phyloP scores from a whole-genome alignment of 1,284 basidiomycete genomes.

The Ustilago trichophora region DNA sequence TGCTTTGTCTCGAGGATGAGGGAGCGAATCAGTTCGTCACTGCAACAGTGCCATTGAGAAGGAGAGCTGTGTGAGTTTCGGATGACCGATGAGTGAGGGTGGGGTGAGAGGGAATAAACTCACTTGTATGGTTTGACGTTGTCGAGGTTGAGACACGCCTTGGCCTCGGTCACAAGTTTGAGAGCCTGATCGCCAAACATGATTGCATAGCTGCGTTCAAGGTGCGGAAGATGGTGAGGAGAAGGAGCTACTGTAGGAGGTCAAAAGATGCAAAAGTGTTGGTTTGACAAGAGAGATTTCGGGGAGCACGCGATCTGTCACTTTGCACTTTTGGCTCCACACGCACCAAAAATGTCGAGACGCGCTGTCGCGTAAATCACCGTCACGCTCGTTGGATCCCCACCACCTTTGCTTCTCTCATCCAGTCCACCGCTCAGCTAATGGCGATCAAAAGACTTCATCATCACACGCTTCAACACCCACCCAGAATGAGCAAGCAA shows the following conservation, averaged over 20 bases:
- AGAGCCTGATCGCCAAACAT: conserved; percentile 82
- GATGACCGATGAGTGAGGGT: too few species aligned
- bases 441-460: too few species aligned
- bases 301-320: conserved; percentile 8
- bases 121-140: conserved; percentile 87
- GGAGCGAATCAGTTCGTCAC: conserved; percentile 80
- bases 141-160: conserved; percentile 81
- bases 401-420: too few species aligned
- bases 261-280: conserved; percentile 3
- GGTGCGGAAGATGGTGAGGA: neutral
- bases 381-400: neutral
- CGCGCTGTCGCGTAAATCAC: conserved; percentile 7
- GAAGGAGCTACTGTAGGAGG: too few species aligned
- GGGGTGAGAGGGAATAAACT: conserved; percentile 7
- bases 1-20: conserved; percentile 90
- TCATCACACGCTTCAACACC: too few species aligned
- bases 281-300: too few species aligned
- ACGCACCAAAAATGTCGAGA: too few species aligned
- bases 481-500: too few species aligned
- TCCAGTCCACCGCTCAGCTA: too few species aligned
- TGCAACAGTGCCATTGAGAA: conserved; percentile 3
- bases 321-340: neutral
- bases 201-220: neutral
- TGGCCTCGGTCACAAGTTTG: conserved; percentile 84
- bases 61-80: too few species aligned